A percentile compares a stretch with the other conserved stretches of the same genome.
Conservation (phyloP, 2,329 filamentous ascomycete species). For the Colletotrichum aenigma region DNA sequence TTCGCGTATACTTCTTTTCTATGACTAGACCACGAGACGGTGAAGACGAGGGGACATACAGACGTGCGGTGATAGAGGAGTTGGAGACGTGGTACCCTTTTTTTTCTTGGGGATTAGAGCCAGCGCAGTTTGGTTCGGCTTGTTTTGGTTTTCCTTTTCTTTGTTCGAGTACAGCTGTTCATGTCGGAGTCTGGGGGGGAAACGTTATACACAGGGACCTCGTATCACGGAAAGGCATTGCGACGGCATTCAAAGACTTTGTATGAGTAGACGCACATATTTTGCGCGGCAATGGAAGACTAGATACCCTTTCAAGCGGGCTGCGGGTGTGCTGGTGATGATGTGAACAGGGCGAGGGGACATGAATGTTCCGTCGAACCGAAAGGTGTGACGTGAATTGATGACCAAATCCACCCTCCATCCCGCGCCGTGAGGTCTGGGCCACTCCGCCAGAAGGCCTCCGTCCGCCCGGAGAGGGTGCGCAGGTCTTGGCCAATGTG, state of each 20-base stretch:
- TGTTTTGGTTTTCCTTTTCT: not conserved
- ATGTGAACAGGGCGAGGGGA: not conserved
- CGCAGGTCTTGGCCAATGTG: not conserved
- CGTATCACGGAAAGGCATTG: constrained; percentile 7
- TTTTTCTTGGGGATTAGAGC: not conserved
- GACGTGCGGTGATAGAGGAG: not conserved
- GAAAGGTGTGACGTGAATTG: not conserved
- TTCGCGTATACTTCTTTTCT: not conserved
- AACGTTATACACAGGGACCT: not conserved
- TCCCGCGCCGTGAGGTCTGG: not conserved
- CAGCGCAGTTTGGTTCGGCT: not conserved
- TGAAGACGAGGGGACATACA: not conserved
- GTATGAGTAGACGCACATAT: constrained; percentile 13
- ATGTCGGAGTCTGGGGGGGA: not conserved
- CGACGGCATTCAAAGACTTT: constrained; percentile 9
- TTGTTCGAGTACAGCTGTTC: not conserved
- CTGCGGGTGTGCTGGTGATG: not conserved
- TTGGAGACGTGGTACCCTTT: not conserved
- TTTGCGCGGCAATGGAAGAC: not conserved
- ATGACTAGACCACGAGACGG: not conserved
- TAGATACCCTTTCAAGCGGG: constrained; percentile 9
- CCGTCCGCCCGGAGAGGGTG: constrained; percentile 5
- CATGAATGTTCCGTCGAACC: not conserved
- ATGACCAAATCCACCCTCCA: not conserved
- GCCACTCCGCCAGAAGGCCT: not conserved